Percentiles rank a stretch among this genome's conserved stretches.
These are phyloP conservation scores for Clarireedia sp. DNA, from an alignment of 2,329 filamentous ascomycete genomes.

Conservation along the genomic window DNA sequence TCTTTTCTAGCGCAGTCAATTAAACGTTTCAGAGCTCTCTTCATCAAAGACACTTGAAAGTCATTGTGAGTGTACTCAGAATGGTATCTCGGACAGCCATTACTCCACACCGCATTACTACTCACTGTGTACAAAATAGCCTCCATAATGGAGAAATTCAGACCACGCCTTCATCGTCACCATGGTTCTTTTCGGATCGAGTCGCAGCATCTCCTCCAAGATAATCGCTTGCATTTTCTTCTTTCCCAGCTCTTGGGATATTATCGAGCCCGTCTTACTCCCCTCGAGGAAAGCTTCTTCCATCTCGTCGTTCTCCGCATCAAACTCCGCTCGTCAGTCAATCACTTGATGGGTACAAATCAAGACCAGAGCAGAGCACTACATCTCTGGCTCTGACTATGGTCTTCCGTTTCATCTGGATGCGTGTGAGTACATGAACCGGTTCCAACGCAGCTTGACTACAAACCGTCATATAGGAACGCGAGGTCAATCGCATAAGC, in stretches of 20 bases:
- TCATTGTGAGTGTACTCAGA: neutral
- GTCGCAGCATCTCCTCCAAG: conserved; percentile 25
- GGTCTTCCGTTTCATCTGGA: neutral
- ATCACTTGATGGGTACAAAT: neutral
- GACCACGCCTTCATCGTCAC: conserved; percentile 27
- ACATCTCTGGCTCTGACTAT: neutral
- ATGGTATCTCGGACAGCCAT: neutral
- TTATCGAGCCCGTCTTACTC: conserved; percentile 1
- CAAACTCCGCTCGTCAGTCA: neutral
- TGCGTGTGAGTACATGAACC: too few species aligned
- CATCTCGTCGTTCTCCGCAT: neutral
- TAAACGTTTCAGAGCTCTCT: neutral
- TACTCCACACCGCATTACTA: neutral
- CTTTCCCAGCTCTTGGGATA: conserved; percentile 1
- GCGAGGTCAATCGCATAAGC: conserved; percentile 8
- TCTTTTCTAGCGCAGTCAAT: too few species aligned
- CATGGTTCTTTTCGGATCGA: conserved; percentile 22
- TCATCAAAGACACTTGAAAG: neutral
- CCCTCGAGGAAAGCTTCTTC: conserved; percentile 1
- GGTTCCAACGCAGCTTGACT: neutral
- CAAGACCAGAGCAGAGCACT: neutral
- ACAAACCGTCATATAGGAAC: conserved; percentile 9
- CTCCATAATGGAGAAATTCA: conserved; percentile 13
- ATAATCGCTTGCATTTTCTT: conserved; percentile 20
- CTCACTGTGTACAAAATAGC: neutral